Evolutionary conservation across 169 alveolate species (phyloP).

Genomic region (Plasmodium vinckei): DNA sequence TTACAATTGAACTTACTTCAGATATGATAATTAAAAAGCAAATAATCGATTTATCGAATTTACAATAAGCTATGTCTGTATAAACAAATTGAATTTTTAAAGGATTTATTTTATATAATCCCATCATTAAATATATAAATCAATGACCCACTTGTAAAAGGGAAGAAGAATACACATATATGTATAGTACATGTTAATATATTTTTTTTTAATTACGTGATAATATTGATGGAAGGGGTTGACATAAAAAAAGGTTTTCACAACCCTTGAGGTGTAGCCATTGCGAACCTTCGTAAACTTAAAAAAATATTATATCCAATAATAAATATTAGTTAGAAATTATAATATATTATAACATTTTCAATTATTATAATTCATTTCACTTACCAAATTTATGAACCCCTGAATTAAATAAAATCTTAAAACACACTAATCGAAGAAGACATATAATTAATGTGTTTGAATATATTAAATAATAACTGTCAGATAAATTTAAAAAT

Average conservation of each 20-base stretch:
- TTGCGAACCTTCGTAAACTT: slow-evolving; percentile 33
- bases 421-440: slow-evolving; percentile 48
- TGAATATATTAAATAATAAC: slow-evolving; percentile 50
- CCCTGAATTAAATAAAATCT: slow-evolving; percentile 63
- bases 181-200: neutral
- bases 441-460: slow-evolving; percentile 59
- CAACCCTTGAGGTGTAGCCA: slow-evolving; percentile 63
- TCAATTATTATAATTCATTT: neutral
- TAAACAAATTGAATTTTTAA: neutral
- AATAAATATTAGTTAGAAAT: neutral
- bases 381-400: slow-evolving; percentile 54
- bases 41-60: slow-evolving; percentile 26
- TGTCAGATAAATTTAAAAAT: slow-evolving; percentile 60
- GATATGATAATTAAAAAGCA: slow-evolving; percentile 38
- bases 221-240: slow-evolving; percentile 62
- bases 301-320: neutral
- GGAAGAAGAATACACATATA: neutral
- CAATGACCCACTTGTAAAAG: neutral
- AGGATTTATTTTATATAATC: neutral
- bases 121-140: neutral
- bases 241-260: slow-evolving; percentile 58
- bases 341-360: neutral
- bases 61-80: slow-evolving; percentile 61
- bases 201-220: slow-evolving; percentile 28
- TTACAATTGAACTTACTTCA: slow-evolving; percentile 25